Conservation (phyloP, 2,329 filamentous ascomycete genomes). For the Paracoccidioides lutzii region DNA sequence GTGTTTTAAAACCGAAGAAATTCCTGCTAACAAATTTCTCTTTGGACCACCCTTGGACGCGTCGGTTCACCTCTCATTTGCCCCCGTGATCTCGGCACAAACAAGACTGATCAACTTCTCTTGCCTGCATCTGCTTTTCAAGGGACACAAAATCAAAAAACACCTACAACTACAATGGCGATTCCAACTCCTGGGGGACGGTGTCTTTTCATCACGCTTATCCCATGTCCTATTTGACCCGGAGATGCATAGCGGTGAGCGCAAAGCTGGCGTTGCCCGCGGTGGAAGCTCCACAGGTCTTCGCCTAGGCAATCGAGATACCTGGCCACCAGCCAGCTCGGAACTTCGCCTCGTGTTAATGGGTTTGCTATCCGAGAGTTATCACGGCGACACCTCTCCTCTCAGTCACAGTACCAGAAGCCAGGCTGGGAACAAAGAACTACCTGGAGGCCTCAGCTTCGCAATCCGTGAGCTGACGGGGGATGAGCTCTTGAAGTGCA, state of each 20-base stretch:
- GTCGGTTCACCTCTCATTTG: constrained; percentile 58
- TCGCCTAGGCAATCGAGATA: constrained; percentile 64
- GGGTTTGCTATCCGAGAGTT: constrained; percentile 69
- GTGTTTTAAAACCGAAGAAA: constrained; percentile 11
- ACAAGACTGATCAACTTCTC: constrained; percentile 64
- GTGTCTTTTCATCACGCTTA: constrained; percentile 66
- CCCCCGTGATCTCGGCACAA: constrained; percentile 60
- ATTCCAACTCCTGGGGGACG: constrained; percentile 76
- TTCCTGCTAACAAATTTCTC: constrained; percentile 8
- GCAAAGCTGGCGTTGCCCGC: constrained; percentile 54
- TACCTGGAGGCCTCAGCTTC: constrained; percentile 66
- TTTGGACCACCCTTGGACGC: constrained; percentile 33
- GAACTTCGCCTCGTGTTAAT: constrained; percentile 82
- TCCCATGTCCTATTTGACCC: constrained; percentile 76
- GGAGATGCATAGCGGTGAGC: constrained; percentile 65
- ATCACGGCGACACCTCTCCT: constrained; percentile 25
- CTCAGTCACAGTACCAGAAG: constrained; percentile 11
- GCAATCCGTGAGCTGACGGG: constrained; percentile 67
- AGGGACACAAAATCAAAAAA: constrained; percentile 53
- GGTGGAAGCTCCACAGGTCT: constrained; percentile 66
- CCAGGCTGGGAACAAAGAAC: constrained; percentile 20
- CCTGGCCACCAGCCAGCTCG: constrained; percentile 87
- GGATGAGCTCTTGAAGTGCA: constrained; percentile 68
- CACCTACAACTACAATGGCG: constrained; percentile 64
- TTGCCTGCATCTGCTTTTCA: constrained; percentile 65